Base-by-base conservation (phyloP, 345 rosid species). In the Heritiera littoralis region DNA sequence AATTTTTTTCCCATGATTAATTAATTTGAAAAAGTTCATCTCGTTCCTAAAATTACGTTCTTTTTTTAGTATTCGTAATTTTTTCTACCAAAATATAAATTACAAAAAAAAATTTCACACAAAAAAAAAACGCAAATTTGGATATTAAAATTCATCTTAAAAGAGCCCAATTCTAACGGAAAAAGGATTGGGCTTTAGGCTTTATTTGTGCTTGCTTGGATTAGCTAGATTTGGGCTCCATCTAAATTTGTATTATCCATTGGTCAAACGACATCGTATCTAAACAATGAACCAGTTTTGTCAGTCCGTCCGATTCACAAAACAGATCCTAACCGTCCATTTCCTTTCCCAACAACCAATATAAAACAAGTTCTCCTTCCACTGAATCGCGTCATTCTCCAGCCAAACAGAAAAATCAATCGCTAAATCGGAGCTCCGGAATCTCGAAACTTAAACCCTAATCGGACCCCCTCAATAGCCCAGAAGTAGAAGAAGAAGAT, bases 221-320 rank as follows among this genome's bases (percentile, higher is more conserved):
- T 55, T 17, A 52, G 6, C 20, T 40, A 12, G 10, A 48, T 14
- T 3, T 2, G 23, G 30, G 11, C 38, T 28, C 11, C 14, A 12
- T 9, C 2, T 28, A 15, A 32, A 9, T 63, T 20, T 9, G 9
- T 23, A 4, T 9, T 59, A 13, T 20, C 32, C 30, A 9, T 20
- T 13, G 66, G 38, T 11, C 38, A 67, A 45, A 67, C 54, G 72
- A 67, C 54, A 20, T 11, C 54, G 54, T n/a, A n/a, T 4, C 12
- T 7, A 7, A 3, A 1, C 18, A 8, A 1, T 7, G 52, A 67
- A 11, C 20, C 6, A 66, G 17, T 0, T 7, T 40, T 40, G 68
- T 40, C n/a, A 54, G 11, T 51, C 71, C 79, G 79, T 49, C 17
- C 59, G 79, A 76, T 76, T 10, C 2, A 18, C 7, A 12, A 32